Conservation (phyloP, 768 basidiomycete species). For the Cantharellus cinnabarinus region DNA sequence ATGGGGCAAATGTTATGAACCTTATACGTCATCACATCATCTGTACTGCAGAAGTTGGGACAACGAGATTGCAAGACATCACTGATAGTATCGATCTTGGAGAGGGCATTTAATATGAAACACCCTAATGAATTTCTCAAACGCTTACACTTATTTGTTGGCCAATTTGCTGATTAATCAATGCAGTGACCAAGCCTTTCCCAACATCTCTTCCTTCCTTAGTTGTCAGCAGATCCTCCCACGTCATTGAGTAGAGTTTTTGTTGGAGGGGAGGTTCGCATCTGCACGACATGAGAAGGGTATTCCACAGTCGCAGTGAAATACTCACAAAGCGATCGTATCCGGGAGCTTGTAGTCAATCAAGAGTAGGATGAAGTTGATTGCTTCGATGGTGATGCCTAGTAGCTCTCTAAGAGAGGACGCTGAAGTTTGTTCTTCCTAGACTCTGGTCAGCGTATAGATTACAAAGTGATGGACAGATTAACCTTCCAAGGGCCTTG, state of each 20-base stretch:
- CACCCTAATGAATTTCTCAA: background rate
- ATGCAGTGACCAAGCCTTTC: conserved; percentile 73
- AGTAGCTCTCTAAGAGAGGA: conserved; percentile 55
- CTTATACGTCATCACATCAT: conserved; percentile 97
- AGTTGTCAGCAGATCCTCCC: conserved; percentile 70
- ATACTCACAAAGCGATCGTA: conserved; percentile 53
- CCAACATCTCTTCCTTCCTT: conserved; percentile 77
- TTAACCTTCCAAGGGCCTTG: conserved; percentile 79
- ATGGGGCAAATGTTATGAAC: conserved; percentile 19
- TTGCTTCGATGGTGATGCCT: conserved; percentile 74
- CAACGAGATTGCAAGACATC: conserved; percentile 87
- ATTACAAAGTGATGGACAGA: background rate
- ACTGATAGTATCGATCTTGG: conserved; percentile 90
- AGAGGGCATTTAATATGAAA: background rate
- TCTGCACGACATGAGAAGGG: conserved; percentile 19
- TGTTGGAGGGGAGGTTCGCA: conserved; percentile 57
- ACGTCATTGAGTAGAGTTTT: conserved; percentile 48
- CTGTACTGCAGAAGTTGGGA: conserved; percentile 92
- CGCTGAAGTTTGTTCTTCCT: conserved; percentile 75
- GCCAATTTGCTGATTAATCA: conserved; percentile 95
- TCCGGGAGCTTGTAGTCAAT: conserved; percentile 82
- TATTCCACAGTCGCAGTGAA: background rate
- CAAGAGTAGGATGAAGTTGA: conserved; percentile 80
- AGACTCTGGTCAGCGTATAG: conserved; percentile 7
- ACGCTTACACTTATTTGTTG: conserved; percentile 76